Percentiles rank a stretch among this genome's conserved stretches.
Conservation (phyloP, 768 basidiomycete species). For the Strobilomyces echinocephalus region DNA sequence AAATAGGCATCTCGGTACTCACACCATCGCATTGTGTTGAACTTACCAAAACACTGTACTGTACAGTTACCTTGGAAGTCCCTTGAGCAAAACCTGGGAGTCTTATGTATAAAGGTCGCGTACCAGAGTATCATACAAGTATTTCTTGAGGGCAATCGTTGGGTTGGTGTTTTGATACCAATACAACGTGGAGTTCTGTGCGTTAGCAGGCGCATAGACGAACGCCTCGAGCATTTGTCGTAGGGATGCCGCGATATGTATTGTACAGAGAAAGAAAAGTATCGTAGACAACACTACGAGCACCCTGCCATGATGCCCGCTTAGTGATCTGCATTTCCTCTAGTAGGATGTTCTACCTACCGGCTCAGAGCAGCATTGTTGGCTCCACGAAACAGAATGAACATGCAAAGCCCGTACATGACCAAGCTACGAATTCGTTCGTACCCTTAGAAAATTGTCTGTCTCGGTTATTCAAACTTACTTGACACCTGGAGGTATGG, state of each 20-base stretch:
- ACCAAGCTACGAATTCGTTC: background rate
- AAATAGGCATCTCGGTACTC: background rate
- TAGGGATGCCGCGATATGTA: background rate
- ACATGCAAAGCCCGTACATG: background rate
- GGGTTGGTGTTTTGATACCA: background rate
- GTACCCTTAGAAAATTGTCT: no score
- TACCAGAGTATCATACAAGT: background rate
- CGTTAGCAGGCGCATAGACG: background rate
- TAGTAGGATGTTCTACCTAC: background rate
- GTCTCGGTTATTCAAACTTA: background rate
- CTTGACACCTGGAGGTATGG: background rate
- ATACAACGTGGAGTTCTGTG: background rate
- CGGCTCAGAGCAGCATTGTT: background rate
- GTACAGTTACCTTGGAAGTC: background rate
- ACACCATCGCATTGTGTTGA: background rate
- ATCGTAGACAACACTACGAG: background rate
- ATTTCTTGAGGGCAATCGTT: background rate
- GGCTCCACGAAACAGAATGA: background rate
- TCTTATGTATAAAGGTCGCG: background rate
- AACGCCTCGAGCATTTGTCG: slow-evolving; percentile 5
- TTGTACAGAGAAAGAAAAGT: background rate
- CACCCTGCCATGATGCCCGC: background rate
- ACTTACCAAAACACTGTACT: background rate
- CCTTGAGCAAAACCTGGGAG: background rate
- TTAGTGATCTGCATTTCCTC: background rate